phyloP scores from a whole-genome alignment of 75 land plant species.

The Selaginella moellendorffii region DNA sequence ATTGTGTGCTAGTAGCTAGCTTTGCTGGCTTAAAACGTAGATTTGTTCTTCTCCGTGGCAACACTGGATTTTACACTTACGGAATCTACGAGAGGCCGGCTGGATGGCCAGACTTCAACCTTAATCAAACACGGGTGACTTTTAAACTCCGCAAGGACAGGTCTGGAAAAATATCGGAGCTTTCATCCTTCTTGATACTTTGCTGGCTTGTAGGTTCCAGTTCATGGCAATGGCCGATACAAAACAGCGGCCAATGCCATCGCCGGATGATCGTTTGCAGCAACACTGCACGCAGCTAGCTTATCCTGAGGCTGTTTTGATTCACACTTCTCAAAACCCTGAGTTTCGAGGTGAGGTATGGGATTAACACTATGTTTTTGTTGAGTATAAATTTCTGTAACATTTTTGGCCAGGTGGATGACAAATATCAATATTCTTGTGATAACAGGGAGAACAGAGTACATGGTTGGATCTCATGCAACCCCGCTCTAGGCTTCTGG shows the following conservation, averaged over 20 bases:
- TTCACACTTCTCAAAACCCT: slow-evolving; percentile 26
- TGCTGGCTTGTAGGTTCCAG: slow-evolving; percentile 40
- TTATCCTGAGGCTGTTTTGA: slow-evolving; percentile 40
- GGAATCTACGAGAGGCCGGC: slow-evolving; percentile 42
- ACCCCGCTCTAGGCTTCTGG: slow-evolving; percentile 23
- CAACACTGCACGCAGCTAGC: slow-evolving; percentile 23
- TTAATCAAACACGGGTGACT: slow-evolving; percentile 46
- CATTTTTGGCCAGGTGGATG: slow-evolving; percentile 34
- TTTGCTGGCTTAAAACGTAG: slow-evolving; percentile 17
- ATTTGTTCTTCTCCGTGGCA: slow-evolving; percentile 47
- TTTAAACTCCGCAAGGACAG: slow-evolving; percentile 69
- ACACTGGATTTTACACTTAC: slow-evolving; percentile 58
- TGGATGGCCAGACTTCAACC: slow-evolving; percentile 53
- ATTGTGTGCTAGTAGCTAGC: too few species aligned
- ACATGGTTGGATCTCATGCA: slow-evolving; percentile 39
- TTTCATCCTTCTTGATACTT: too few species aligned
- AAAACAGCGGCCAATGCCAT: slow-evolving; percentile 41
- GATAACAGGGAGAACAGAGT: slow-evolving; percentile 37
- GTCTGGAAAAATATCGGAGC: slow-evolving; percentile 25
- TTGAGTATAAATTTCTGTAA: background rate
- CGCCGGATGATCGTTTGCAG: slow-evolving; percentile 31
- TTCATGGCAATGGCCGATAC: slow-evolving; percentile 54
- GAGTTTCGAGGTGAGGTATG: slow-evolving; percentile 36
- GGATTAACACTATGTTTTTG: too few species aligned
- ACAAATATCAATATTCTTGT: slow-evolving; percentile 41